Conservation (phyloP, 2,329 filamentous ascomycete genomes). For the Pseudocercospora musae region DNA sequence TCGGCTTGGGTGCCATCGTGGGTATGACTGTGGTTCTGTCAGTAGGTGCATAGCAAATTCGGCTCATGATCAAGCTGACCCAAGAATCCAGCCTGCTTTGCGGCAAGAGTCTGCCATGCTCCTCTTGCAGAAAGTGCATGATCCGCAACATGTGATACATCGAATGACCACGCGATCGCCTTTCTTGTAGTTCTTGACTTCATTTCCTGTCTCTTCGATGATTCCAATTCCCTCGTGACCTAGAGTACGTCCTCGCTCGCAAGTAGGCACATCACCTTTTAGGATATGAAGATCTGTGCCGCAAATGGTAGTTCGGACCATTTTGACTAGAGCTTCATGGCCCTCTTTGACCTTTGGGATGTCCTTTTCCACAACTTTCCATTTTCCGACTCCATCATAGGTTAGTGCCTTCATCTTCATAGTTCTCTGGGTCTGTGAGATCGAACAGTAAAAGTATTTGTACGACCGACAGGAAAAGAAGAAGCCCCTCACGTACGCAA, state of each 20-base stretch:
- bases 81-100: constrained; percentile 55
- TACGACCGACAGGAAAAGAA: background rate
- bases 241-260: constrained; percentile 46
- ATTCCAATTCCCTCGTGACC: constrained; percentile 56
- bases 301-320: constrained; percentile 31
- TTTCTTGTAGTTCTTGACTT: constrained; percentile 47
- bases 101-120: constrained; percentile 54
- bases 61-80: constrained; percentile 22
- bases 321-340: constrained; percentile 40
- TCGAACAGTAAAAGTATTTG: background rate
- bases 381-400: constrained; percentile 27
- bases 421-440: background rate
- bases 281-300: constrained; percentile 53
- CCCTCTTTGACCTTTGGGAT: constrained; percentile 23
- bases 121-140: constrained; percentile 50
- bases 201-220: constrained; percentile 45
- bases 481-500: background rate
- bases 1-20: constrained; percentile 57
- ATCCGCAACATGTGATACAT: constrained; percentile 49
- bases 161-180: constrained; percentile 50
- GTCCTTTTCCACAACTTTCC: constrained; percentile 27
- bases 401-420: constrained; percentile 26
- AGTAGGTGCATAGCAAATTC: background rate
- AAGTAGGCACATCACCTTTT: constrained; percentile 53
- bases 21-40: constrained; percentile 34